Conservation (phyloP, 768 basidiomycete species). For the Psilocybe tampanensis region DNA sequence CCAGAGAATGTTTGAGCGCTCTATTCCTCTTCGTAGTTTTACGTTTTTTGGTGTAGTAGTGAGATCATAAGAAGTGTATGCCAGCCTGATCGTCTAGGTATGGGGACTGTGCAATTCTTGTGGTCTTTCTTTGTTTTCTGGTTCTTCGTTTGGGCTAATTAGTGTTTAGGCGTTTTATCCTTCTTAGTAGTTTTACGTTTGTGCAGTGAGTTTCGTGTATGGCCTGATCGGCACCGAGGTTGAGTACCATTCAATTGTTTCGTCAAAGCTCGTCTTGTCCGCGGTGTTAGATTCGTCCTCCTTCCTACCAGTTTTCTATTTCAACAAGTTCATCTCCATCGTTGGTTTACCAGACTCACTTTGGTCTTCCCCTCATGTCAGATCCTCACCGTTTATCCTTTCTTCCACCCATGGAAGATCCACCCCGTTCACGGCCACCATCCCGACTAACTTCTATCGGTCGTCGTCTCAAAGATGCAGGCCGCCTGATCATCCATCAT, state of each 20-base stretch:
- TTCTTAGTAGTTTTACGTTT: background rate
- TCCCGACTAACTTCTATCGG: constrained; percentile 10
- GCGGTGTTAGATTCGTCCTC: constrained; percentile 40
- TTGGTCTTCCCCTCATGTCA: constrained; percentile 30
- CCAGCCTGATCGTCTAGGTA: background rate
- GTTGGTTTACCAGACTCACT: constrained; percentile 14
- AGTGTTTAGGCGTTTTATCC: background rate
- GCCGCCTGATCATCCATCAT: constrained; percentile 47
- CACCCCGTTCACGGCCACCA: constrained; percentile 3
- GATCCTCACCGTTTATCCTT: constrained; percentile 18
- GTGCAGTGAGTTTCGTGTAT: background rate
- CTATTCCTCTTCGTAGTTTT: background rate
- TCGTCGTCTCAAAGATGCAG: constrained; percentile 33
- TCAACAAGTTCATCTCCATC: constrained; percentile 22
- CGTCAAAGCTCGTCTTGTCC: constrained; percentile 33
- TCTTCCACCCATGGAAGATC: too few relatives aligned
- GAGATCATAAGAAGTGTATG: too few relatives aligned
- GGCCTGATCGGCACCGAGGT: constrained; percentile 4
- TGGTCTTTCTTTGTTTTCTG: background rate
- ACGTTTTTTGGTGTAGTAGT: background rate
- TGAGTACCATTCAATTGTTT: constrained; percentile 42
- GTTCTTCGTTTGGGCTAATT: background rate
- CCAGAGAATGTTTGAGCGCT: too few relatives aligned
- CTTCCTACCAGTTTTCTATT: constrained; percentile 33
- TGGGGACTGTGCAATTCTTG: background rate